phyloP scores from a whole-genome alignment of 2,329 filamentous ascomycete species.

The Colletotrichum sp. region DNA sequence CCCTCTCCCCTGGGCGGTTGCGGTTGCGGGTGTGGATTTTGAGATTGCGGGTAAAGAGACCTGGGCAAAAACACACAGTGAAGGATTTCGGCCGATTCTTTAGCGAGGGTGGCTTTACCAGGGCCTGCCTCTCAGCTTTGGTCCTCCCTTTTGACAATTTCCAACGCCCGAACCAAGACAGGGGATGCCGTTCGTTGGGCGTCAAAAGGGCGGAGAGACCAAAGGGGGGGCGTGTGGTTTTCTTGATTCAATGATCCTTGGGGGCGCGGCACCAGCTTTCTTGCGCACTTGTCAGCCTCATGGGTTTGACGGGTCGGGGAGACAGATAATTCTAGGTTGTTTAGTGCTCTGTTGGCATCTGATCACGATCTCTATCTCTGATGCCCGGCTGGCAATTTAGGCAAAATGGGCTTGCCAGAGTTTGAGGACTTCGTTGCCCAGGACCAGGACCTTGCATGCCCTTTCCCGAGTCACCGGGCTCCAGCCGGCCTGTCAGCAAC shows the following conservation, averaged over 20 bases:
- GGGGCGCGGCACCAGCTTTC: background rate
- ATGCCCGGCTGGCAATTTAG: background rate
- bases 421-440: background rate
- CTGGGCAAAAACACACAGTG: background rate
- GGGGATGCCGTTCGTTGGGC: background rate
- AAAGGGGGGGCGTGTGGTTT: background rate
- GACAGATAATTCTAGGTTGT: background rate
- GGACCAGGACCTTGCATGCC: background rate
- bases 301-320: background rate
- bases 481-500: constrained; percentile 1
- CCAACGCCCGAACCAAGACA: background rate
- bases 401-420: background rate
- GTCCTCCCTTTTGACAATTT: background rate
- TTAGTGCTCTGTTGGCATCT: background rate
- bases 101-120: background rate
- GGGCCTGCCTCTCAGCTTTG: background rate
- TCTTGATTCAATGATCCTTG: background rate
- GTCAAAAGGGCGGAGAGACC: background rate
- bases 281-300: background rate
- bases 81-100: constrained; percentile 11
- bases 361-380: background rate
- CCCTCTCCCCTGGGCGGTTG: background rate
- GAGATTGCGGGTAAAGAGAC: background rate
- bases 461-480: background rate
- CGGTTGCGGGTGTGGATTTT: background rate